phyloP scores from a whole-genome alignment of 2,329 filamentous ascomycete genomes.

The Aspergillus sp. region DNA sequence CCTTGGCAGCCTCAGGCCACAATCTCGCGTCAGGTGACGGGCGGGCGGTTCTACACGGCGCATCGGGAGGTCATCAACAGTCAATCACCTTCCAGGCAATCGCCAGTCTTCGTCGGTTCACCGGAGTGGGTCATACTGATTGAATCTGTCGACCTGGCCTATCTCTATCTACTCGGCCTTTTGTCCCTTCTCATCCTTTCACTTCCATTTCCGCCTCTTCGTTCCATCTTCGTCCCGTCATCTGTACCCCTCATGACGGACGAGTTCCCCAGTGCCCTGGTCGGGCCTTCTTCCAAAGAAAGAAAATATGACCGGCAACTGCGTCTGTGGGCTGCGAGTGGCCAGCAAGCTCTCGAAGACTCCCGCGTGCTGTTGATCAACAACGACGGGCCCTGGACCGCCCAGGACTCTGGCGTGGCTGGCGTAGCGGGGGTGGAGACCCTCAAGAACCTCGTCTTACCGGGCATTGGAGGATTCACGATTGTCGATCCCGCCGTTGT shows the following conservation, averaged over 20 bases:
- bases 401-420: constrained; percentile 52
- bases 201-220: too few species aligned
- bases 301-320: constrained; percentile 93
- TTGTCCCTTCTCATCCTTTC: too few species aligned
- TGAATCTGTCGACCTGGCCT: too few species aligned
- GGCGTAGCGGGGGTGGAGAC: constrained; percentile 87
- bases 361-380: constrained; percentile 91
- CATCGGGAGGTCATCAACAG: too few species aligned
- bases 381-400: constrained; percentile 50
- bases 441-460: constrained; percentile 94
- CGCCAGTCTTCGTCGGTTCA: too few species aligned
- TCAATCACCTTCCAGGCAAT: background rate
- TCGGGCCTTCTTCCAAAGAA: constrained; percentile 60
- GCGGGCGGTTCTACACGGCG: background rate
- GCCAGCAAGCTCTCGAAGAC: constrained; percentile 85
- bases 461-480: constrained; percentile 86
- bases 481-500: constrained; percentile 81
- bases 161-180: too few species aligned
- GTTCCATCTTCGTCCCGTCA: background rate
- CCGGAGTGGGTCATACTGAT: too few species aligned
- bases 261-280: constrained; percentile 34
- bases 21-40: background rate
- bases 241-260: constrained; percentile 32
- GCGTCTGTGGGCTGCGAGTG: constrained; percentile 88
- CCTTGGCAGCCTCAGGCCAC: constrained; percentile 8